Evolutionary conservation across 208 protist genomes (phyloP).

Genomic region (Naegleria fowleri): DNA sequence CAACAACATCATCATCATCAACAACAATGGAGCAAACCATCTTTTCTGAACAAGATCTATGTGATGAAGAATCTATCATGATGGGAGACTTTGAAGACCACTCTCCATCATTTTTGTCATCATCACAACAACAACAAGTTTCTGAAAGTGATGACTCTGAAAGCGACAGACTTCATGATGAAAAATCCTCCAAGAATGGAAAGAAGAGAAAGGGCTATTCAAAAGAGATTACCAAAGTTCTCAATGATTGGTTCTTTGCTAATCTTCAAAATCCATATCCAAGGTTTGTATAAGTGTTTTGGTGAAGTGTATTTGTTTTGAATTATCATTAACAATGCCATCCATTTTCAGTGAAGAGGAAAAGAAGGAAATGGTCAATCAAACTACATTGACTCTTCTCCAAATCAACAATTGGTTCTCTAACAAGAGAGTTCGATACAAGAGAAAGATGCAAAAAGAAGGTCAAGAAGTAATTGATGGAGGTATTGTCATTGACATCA

Average conservation of each 20-base stretch:
- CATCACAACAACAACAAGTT: background rate
- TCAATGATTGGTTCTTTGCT: conserved; percentile 10
- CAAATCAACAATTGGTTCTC: conserved; percentile 25
- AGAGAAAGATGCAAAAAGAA: conserved; percentile 13
- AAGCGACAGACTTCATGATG: background rate
- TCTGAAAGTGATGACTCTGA: background rate
- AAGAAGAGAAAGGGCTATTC: conserved; percentile 22
- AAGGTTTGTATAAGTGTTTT: background rate
- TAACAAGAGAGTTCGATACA: background rate
- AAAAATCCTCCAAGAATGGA: background rate
- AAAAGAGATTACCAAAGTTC: background rate
- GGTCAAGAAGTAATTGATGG: background rate
- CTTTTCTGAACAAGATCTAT: background rate
- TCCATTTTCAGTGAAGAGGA: background rate
- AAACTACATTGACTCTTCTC: background rate
- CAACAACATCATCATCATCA: background rate
- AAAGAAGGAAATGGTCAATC: background rate
- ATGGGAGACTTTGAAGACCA: background rate
- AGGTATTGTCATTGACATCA: background rate
- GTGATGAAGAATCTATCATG: background rate
- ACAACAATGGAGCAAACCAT: background rate
- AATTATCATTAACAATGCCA: too few relatives aligned
- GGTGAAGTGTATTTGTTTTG: too few relatives aligned
- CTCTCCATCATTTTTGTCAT: background rate
- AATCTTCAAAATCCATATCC: background rate